Percentiles rank a stretch among this genome's conserved stretches.
phyloP scores from a whole-genome alignment of 208 protist species.

The Blechomonas ayalai region DNA sequence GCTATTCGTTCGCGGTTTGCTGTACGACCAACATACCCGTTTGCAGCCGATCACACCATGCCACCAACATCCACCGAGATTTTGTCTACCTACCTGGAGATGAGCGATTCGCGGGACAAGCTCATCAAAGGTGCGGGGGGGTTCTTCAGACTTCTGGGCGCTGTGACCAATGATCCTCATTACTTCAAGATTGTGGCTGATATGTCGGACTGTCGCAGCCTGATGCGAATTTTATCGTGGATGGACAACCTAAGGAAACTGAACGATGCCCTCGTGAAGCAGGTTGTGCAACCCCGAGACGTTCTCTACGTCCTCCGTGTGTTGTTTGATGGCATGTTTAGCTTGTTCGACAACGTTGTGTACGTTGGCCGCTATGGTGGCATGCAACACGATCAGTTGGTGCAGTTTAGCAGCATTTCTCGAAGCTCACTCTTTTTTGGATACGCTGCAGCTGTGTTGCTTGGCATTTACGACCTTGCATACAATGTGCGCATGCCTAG shows the following conservation, averaged over 20 bases:
- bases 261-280: constrained; percentile 36
- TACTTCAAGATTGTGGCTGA: constrained; percentile 38
- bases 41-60: too few relatives aligned
- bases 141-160: constrained; percentile 58
- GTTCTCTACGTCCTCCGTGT: constrained; percentile 56
- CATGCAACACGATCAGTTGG: constrained; percentile 10
- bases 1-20: too few relatives aligned
- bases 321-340: constrained; percentile 71
- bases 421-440: constrained; percentile 57
- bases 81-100: constrained; percentile 35
- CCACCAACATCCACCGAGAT: too few relatives aligned
- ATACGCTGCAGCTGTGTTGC: constrained; percentile 45
- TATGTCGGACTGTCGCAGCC: constrained; percentile 55
- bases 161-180: constrained; percentile 19
- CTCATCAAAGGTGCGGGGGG: constrained; percentile 64
- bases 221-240: constrained; percentile 68
- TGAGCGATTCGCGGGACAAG: constrained; percentile 71
- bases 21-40: too few relatives aligned
- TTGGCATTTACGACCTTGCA: constrained; percentile 55
- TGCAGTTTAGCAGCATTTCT: constrained; percentile 25
- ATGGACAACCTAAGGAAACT: constrained; percentile 61
- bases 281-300: constrained; percentile 30
- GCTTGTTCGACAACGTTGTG: constrained; percentile 68
- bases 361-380: constrained; percentile 47
- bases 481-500: constrained; percentile 22